These are phyloP conservation scores for Pouteria campechiana DNA, from an alignment of 179 eudicot genomes.

Conservation along the genomic window DNA sequence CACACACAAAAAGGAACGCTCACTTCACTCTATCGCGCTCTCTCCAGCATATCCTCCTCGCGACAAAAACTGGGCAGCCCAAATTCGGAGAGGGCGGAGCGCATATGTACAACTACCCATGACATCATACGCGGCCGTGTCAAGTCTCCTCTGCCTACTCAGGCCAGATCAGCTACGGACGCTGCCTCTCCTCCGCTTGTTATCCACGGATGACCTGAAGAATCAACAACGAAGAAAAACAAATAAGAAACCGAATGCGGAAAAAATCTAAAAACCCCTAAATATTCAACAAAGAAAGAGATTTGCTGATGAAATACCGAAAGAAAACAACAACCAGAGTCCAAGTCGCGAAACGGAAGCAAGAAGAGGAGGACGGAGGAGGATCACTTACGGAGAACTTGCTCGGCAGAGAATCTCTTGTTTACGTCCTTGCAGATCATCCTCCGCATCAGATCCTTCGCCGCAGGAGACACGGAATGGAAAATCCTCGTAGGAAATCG, in stretches of 20 bases:
- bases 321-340: not conserved
- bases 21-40: no score
- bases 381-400: constrained; percentile 53
- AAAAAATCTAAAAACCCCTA: not conserved
- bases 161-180: constrained; percentile 20
- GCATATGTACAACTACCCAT: no score
- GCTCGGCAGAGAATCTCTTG: constrained; percentile 62
- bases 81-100: no score
- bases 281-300: not conserved
- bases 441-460: constrained; percentile 78
- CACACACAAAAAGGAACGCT: no score
- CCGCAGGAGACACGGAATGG: constrained; percentile 55
- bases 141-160: no score
- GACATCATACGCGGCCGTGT: no score
- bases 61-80: no score
- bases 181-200: constrained; percentile 27
- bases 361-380: not conserved
- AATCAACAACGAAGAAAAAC: not conserved
- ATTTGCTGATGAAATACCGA: not conserved
- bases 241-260: no score
- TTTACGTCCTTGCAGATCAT: constrained; percentile 77
- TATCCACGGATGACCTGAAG: constrained; percentile 57
- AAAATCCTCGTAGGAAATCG: constrained; percentile 70
- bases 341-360: not conserved
- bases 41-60: no score